phyloP scores from a whole-genome alignment of 2,329 filamentous ascomycete species.

The Tympanopsis confertula region DNA sequence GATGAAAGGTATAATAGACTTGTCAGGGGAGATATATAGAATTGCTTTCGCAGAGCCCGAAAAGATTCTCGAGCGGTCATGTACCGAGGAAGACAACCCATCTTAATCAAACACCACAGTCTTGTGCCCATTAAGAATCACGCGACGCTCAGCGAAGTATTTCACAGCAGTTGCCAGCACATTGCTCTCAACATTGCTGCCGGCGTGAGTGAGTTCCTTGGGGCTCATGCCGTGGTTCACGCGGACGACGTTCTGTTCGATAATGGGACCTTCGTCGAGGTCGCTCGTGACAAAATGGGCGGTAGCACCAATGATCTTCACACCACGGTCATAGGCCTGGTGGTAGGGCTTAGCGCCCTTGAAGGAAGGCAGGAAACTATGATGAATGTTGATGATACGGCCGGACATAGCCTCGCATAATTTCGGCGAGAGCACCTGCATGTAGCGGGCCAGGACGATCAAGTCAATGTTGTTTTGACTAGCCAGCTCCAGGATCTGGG shows the following conservation, averaged over 20 bases:
- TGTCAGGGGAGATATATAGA: too few species aligned
- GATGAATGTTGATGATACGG: constrained; percentile 85
- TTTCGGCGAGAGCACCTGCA: constrained; percentile 70
- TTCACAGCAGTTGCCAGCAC: constrained; percentile 72
- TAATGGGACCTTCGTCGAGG: constrained; percentile 77
- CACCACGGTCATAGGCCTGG: constrained; percentile 74
- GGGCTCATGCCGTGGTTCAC: constrained; percentile 69
- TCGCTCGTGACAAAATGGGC: constrained; percentile 80
- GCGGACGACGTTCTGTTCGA: constrained; percentile 69
- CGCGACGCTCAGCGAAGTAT: constrained; percentile 68
- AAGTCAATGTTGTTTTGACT: constrained; percentile 61
- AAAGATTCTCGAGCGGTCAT: too few species aligned
- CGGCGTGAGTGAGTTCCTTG: constrained; percentile 67
- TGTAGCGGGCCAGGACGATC: constrained; percentile 73
- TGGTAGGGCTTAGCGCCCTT: constrained; percentile 84
- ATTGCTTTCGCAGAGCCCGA: too few species aligned
- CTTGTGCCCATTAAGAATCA: constrained; percentile 70
- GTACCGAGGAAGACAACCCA: too few species aligned
- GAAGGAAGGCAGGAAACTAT: constrained; percentile 76
- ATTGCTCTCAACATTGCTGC: constrained; percentile 74
- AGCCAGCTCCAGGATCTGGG: constrained; percentile 59
- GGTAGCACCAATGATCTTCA: constrained; percentile 80
- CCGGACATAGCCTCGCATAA: constrained; percentile 72
- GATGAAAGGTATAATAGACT: too few species aligned
- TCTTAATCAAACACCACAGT: constrained; percentile 62